Conservation (phyloP, 805 yeast genomes). For the Metschnikowia similis region DNA sequence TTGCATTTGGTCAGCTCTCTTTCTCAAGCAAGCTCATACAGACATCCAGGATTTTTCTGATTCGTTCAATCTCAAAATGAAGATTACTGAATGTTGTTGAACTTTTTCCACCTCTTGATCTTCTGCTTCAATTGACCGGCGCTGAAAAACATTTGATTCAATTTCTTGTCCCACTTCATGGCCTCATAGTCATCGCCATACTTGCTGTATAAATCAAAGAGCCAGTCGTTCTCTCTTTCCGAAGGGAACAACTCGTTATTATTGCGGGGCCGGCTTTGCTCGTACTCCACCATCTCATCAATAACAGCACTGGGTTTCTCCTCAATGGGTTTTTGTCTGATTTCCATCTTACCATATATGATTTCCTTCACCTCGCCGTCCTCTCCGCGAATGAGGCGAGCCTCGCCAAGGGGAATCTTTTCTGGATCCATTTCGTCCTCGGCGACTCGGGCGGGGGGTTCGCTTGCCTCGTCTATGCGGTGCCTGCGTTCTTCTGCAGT, state of each 20-base stretch:
- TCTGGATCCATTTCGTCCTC: slow-evolving; percentile 46
- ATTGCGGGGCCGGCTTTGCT: slow-evolving; percentile 42
- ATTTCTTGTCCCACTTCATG: slow-evolving; percentile 89
- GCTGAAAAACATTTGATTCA: slow-evolving; percentile 78
- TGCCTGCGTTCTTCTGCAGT: slow-evolving; percentile 32
- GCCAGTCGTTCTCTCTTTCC: slow-evolving; percentile 74
- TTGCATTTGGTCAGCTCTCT: no score
- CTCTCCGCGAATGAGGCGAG: slow-evolving; percentile 67
- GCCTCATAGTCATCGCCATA: slow-evolving; percentile 84
- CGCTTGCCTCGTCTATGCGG: slow-evolving; percentile 21
- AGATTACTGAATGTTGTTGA: background rate
- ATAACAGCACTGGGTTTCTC: slow-evolving; percentile 46
- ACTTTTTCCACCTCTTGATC: slow-evolving; percentile 63
- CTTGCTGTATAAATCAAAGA: slow-evolving; percentile 57
- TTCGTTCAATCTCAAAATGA: background rate
- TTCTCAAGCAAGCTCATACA: no score
- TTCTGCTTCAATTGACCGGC: slow-evolving; percentile 80
- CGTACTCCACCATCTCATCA: slow-evolving; percentile 56
- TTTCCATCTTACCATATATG: slow-evolving; percentile 64
- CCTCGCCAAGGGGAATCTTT: slow-evolving; percentile 73
- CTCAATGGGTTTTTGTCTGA: slow-evolving; percentile 18
- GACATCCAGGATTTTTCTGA: background rate
- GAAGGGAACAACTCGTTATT: slow-evolving; percentile 55
- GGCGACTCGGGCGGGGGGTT: slow-evolving; percentile 19
- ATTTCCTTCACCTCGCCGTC: slow-evolving; percentile 61